Percentiles rank a stretch among this genome's conserved stretches.
These are phyloP conservation scores for Colletotrichum sansevieriae DNA, from an alignment of 2,329 filamentous ascomycete species.

Conservation along the genomic window DNA sequence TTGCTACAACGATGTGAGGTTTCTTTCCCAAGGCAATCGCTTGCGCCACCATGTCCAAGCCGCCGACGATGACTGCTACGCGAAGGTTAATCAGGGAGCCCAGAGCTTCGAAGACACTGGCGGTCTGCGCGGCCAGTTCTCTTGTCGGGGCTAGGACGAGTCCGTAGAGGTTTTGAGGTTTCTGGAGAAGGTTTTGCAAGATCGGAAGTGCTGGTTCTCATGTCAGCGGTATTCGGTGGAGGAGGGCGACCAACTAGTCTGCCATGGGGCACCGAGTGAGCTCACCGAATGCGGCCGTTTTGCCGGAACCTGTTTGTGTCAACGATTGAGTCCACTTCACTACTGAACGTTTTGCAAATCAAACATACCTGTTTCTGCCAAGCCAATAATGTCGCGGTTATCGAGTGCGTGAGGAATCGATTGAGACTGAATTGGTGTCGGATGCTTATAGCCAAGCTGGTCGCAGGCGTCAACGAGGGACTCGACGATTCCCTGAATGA, in stretches of 20 bases:
- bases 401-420: slow-evolving; percentile 85
- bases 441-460: slow-evolving; percentile 82
- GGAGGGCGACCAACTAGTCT: too few relatives aligned
- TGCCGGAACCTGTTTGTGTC: slow-evolving; percentile 76
- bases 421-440: slow-evolving; percentile 90
- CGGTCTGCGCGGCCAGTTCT: slow-evolving; percentile 93
- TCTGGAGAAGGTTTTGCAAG: slow-evolving; percentile 88
- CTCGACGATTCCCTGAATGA: slow-evolving; percentile 79
- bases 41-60: slow-evolving; percentile 95
- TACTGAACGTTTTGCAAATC: too few relatives aligned
- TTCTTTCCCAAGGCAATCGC: slow-evolving; percentile 94
- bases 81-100: slow-evolving; percentile 90
- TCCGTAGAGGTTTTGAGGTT: slow-evolving; percentile 87
- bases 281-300: slow-evolving; percentile 87
- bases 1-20: slow-evolving; percentile 90
- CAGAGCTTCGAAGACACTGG: slow-evolving; percentile 87
- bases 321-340: not conserved
- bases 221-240: too few relatives aligned
- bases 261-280: too few relatives aligned
- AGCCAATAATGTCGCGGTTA: slow-evolving; percentile 88
- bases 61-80: slow-evolving; percentile 88
- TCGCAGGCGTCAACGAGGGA: slow-evolving; percentile 90
- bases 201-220: slow-evolving; percentile 73
- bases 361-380: slow-evolving; percentile 79
- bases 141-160: slow-evolving; percentile 92